phyloP scores from a whole-genome alignment of 2,329 filamentous ascomycete species.

The Fusarium decemcellulare region DNA sequence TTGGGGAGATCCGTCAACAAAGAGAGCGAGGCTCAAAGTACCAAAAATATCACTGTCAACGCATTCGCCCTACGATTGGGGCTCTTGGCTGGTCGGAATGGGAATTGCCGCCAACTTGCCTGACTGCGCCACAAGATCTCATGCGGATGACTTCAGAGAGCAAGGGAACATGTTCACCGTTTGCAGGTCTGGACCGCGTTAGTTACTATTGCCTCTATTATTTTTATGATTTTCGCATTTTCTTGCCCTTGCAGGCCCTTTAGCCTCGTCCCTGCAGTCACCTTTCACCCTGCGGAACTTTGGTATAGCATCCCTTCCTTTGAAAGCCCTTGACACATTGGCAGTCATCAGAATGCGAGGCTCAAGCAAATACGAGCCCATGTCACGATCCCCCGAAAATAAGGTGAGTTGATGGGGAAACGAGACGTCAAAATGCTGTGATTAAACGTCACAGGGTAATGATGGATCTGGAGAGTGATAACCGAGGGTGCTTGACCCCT shows the following conservation, averaged over 20 bases:
- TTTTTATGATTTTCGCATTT: neutral
- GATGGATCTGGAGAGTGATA: too few species aligned
- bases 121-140: conserved; percentile 34
- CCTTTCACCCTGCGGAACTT: neutral
- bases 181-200: conserved; percentile 19
- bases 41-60: conserved; percentile 34
- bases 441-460: too few species aligned
- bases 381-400: too few species aligned
- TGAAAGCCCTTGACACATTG: neutral
- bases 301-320: neutral
- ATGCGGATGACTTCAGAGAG: conserved; percentile 11
- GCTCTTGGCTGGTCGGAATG: conserved; percentile 5
- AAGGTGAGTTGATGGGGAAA: too few species aligned
- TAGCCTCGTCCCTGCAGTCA: neutral
- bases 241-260: neutral
- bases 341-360: neutral
- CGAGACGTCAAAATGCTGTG: too few species aligned
- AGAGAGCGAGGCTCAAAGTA: conserved; percentile 26
- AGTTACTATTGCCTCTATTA: neutral
- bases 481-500: too few species aligned
- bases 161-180: neutral
- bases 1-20: neutral
- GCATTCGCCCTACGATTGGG: conserved; percentile 20
- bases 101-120: conserved; percentile 22
- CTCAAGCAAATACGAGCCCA: too few species aligned